Evolutionary conservation across 345 rosid genomes (phyloP).

Genomic region (Linum usitatissimum): DNA sequence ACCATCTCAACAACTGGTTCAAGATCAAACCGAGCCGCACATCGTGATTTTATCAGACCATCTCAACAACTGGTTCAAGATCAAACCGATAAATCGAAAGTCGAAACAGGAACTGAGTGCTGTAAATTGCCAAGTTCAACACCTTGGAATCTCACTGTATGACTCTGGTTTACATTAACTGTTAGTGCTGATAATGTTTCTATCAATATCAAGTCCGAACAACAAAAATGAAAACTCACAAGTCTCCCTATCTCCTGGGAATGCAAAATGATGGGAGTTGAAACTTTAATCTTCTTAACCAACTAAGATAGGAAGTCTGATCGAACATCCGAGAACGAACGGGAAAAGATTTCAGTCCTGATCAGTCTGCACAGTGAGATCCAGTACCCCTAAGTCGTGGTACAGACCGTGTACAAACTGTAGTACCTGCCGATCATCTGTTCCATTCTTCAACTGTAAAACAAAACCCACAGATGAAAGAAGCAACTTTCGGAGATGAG

Average conservation of each 20-base stretch:
- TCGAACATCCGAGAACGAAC: background rate
- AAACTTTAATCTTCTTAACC: constrained; percentile 8
- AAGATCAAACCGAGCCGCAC: too few species aligned
- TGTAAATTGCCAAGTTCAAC: too few species aligned
- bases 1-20: too few species aligned
- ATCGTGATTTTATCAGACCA: too few species aligned
- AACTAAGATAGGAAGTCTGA: background rate
- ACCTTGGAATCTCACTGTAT: too few species aligned
- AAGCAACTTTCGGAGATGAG: too few species aligned
- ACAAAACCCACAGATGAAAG: constrained; percentile 2
- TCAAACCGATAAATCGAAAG: too few species aligned
- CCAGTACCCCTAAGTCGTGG: constrained; percentile 78
- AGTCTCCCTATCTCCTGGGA: too few species aligned
- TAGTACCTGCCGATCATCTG: constrained; percentile 44
- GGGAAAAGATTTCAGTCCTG: constrained; percentile 15
- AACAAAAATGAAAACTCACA: too few species aligned
- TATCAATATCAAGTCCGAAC: too few species aligned
- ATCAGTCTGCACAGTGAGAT: constrained; percentile 71
- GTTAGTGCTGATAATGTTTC: background rate
- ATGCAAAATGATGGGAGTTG: background rate
- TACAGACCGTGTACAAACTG: constrained; percentile 54
- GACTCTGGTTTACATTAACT: background rate
- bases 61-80: too few species aligned
- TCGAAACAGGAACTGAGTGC: too few species aligned
- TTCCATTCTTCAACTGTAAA: constrained; percentile 54